phyloP scores from a whole-genome alignment of 108 stramenopile species.

The Cyclotella baltica region DNA sequence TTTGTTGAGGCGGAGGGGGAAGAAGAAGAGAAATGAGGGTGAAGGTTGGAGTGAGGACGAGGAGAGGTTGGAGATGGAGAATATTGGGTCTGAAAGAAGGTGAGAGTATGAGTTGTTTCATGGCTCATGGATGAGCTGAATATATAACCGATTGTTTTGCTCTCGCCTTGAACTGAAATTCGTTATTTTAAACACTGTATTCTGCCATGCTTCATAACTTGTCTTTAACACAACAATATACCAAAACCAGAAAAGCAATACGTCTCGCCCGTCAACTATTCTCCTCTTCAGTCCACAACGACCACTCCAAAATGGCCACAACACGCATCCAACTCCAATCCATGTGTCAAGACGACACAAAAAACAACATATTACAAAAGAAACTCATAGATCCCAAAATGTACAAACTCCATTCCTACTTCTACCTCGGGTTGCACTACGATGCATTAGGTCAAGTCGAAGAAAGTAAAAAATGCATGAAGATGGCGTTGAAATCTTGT shows the following conservation, averaged over 20 bases:
- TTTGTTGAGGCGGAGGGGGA: conserved; percentile 52
- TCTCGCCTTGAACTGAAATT: too few species aligned
- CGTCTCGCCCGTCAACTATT: conserved; percentile 74
- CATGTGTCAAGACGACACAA: conserved; percentile 43
- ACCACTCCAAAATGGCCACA: conserved; percentile 54
- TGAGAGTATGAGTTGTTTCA: conserved; percentile 4
- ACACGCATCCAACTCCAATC: conserved; percentile 71
- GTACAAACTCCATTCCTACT: conserved; percentile 84
- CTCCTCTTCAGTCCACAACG: conserved; percentile 51
- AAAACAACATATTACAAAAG: not conserved
- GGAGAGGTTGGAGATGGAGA: conserved; percentile 30
- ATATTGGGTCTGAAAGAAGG: conserved; percentile 39
- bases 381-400: conserved; percentile 62
- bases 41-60: conserved; percentile 14
- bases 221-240: conserved; percentile 21
- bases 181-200: not conserved
- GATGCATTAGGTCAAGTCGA: conserved; percentile 70
- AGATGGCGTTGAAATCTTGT: conserved; percentile 69
- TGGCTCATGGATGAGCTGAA: not conserved
- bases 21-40: conserved; percentile 7
- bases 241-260: conserved; percentile 57
- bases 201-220: conserved; percentile 22
- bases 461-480: conserved; percentile 82
- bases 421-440: conserved; percentile 80
- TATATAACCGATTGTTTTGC: too few species aligned